phyloP scores from a whole-genome alignment of 1,284 basidiomycete species.

The Neolentinus lepideus region DNA sequence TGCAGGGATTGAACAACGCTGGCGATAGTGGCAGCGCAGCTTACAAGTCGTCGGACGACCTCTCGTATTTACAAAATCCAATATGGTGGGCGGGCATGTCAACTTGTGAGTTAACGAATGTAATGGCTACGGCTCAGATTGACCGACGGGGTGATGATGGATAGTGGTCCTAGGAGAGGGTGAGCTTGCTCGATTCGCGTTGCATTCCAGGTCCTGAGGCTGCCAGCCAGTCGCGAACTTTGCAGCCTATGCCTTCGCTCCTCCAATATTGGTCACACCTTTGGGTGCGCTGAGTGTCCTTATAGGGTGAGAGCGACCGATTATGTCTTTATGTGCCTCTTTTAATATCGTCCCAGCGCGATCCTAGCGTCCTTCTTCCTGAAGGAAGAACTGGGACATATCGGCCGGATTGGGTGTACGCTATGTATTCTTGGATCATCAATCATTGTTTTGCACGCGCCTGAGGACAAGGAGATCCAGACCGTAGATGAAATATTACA shows the following conservation, averaged over 20 bases:
- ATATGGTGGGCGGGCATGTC: slow-evolving; percentile 99
- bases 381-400: slow-evolving; percentile 89
- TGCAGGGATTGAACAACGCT: slow-evolving; percentile 79
- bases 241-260: slow-evolving; percentile 97
- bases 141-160: slow-evolving; percentile 1
- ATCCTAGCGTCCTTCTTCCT: slow-evolving; percentile 91
- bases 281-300: slow-evolving; percentile 96
- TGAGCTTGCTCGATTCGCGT: slow-evolving; percentile 24
- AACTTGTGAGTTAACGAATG: slow-evolving; percentile 62
- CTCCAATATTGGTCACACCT: slow-evolving; percentile 95
- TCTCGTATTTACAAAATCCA: slow-evolving; percentile 86
- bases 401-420: slow-evolving; percentile 90
- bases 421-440: slow-evolving; percentile 89
- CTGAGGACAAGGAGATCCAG: slow-evolving; percentile 89
- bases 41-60: slow-evolving; percentile 70
- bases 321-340: background rate
- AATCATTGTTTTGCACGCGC: slow-evolving; percentile 95
- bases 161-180: slow-evolving; percentile 88
- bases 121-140: background rate
- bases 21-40: slow-evolving; percentile 52
- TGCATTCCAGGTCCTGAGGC: background rate
- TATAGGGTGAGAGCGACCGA: slow-evolving; percentile 65
- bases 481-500: slow-evolving; percentile 93
- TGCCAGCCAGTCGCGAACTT: slow-evolving; percentile 84
- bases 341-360: slow-evolving; percentile 44